Percentiles rank a stretch among this genome's conserved stretches.
phyloP scores from a whole-genome alignment of 2,329 filamentous ascomycete species.

The Bipolaris bicolor region DNA sequence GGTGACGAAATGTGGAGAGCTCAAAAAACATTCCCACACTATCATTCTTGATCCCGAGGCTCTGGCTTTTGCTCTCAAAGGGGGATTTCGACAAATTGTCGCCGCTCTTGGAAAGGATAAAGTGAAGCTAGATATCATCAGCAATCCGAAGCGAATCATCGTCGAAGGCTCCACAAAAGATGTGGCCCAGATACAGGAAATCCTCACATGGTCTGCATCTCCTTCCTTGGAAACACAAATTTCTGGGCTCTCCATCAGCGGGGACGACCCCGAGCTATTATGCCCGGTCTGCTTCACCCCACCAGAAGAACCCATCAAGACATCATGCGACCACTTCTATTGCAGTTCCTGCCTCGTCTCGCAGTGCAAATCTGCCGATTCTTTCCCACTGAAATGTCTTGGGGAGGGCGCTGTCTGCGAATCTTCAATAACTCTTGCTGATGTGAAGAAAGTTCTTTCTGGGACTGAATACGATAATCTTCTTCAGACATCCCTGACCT shows the following conservation, averaged over 20 bases:
- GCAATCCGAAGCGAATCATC: conserved; percentile 24
- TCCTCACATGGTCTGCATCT: conserved; percentile 8
- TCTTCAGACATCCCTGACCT: not conserved
- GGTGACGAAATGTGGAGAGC: conserved; percentile 1
- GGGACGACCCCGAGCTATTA: conserved; percentile 6
- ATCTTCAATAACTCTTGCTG: not conserved
- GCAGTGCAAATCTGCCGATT: not conserved
- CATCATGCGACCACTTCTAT: conserved; percentile 1
- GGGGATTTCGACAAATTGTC: conserved; percentile 21
- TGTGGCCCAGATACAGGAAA: conserved; percentile 10
- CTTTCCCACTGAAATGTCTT: not conserved
- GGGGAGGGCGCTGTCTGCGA: not conserved
- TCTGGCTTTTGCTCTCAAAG: conserved; percentile 15
- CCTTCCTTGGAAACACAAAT: conserved; percentile 1
- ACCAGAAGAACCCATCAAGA: conserved; percentile 2
- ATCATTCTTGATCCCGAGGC: conserved; percentile 17
- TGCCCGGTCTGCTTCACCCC: conserved; percentile 6
- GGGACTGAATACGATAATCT: conserved; percentile 1
- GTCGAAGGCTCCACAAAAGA: conserved; percentile 18
- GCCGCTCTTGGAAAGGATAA: conserved; percentile 21
- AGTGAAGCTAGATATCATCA: conserved; percentile 22
- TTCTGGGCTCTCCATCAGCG: conserved; percentile 8
- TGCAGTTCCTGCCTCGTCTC: not conserved
- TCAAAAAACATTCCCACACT: conserved; percentile 6
- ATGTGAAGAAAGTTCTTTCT: conserved; percentile 1